Evolutionary conservation across 768 basidiomycete species (phyloP).

Genomic region (Suillus tomentosus): DNA sequence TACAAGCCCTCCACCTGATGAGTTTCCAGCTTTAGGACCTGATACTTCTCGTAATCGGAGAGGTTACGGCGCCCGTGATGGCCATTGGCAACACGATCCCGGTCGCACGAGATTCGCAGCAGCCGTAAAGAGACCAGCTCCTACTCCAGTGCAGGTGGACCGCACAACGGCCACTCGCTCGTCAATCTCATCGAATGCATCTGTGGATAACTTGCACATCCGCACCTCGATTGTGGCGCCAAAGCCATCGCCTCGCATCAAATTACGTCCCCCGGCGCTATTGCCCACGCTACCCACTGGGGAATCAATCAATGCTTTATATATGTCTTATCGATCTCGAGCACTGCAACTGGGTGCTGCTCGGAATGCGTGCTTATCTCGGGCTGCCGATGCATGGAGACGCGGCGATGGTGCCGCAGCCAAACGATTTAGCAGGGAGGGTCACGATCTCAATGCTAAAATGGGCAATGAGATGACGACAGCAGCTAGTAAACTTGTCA

Average conservation of each 20-base stretch:
- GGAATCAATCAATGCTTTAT: slow-evolving; percentile 73
- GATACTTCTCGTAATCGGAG: slow-evolving; percentile 47
- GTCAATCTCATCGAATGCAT: slow-evolving; percentile 48
- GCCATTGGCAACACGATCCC: slow-evolving; percentile 65
- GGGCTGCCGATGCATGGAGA: slow-evolving; percentile 95
- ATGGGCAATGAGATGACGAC: slow-evolving; percentile 86
- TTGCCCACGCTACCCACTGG: slow-evolving; percentile 91
- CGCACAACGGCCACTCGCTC: slow-evolving; percentile 51
- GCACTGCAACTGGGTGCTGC: slow-evolving; percentile 93
- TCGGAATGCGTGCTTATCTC: slow-evolving; percentile 89
- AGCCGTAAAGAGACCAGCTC: slow-evolving; percentile 74
- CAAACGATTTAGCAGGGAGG: slow-evolving; percentile 91
- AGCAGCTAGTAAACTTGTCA: slow-evolving; percentile 83
- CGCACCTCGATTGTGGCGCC: slow-evolving; percentile 75
- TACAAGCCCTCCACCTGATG: slow-evolving; percentile 42
- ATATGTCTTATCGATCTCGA: slow-evolving; percentile 86
- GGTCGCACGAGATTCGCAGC: slow-evolving; percentile 88
- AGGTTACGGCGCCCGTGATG: slow-evolving; percentile 40
- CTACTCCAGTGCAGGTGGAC: slow-evolving; percentile 38
- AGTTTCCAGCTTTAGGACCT: slow-evolving; percentile 71
- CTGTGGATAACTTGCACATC: slow-evolving; percentile 63
- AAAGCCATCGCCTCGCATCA: slow-evolving; percentile 81
- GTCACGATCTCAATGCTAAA: slow-evolving; percentile 89
- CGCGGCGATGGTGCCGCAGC: slow-evolving; percentile 95
- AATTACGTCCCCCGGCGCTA: slow-evolving; percentile 77